Percentiles rank a stretch among this genome's conserved stretches.
phyloP scores from a whole-genome alignment of 768 basidiomycete species.

The Xerocomus potaroensis region DNA sequence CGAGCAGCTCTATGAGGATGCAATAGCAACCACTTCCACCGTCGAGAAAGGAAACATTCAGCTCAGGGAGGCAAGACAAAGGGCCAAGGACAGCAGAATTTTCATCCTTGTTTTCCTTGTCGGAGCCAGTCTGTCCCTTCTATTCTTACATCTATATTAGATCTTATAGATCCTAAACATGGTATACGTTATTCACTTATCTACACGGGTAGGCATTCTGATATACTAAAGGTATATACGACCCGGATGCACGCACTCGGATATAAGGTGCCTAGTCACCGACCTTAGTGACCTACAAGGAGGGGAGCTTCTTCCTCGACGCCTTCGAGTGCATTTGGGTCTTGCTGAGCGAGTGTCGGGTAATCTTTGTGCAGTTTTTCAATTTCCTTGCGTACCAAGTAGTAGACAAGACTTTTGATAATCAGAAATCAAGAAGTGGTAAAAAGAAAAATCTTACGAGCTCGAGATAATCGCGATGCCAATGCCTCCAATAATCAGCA shows the following conservation, averaged over 20 bases:
- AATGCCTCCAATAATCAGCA: constrained; percentile 58
- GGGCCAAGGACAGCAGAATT: constrained; percentile 81
- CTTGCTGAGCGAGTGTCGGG: constrained; percentile 48
- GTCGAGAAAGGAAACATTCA: constrained; percentile 90
- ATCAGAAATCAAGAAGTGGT: constrained; percentile 11
- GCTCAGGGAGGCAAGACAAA: constrained; percentile 81
- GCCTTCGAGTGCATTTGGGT: constrained; percentile 57
- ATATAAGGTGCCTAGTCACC: not conserved
- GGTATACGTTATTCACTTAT: constrained; percentile 4
- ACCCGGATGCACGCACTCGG: no score
- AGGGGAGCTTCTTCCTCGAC: constrained; percentile 62
- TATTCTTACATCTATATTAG: constrained; percentile 93
- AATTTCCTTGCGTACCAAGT: constrained; percentile 58
- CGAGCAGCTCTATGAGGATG: constrained; percentile 93
- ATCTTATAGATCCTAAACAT: constrained; percentile 5
- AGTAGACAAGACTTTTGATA: constrained; percentile 58
- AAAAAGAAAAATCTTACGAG: constrained; percentile 45
- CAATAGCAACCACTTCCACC: constrained; percentile 77
- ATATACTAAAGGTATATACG: no score
- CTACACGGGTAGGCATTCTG: not conserved
- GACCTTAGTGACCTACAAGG: constrained; percentile 6
- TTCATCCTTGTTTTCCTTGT: constrained; percentile 91
- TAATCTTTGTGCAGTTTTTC: constrained; percentile 46
- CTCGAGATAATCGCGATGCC: constrained; percentile 55
- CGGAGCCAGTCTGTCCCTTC: constrained; percentile 83